These are phyloP conservation scores for Oidiodendron maius DNA, from an alignment of 495 filamentous ascomycete genomes.

Conservation along the genomic window DNA sequence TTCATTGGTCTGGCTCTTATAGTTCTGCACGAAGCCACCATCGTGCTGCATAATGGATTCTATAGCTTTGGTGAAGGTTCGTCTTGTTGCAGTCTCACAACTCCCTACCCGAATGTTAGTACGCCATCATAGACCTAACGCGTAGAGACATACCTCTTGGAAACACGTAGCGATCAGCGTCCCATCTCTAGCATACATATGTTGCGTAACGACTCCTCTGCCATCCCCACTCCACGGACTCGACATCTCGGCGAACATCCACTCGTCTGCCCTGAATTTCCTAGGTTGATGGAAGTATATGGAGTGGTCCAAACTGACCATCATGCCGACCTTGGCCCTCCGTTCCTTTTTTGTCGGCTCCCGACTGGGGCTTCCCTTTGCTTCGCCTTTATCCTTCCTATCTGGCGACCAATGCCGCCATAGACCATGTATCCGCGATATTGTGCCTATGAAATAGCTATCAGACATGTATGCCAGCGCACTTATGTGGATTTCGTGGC, in stretches of 20 bases:
- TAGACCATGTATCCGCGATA: slow-evolving; percentile 67
- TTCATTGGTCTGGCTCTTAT: too few relatives aligned
- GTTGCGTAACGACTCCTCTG: slow-evolving; percentile 78
- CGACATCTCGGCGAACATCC: slow-evolving; percentile 89
- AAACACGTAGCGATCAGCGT: slow-evolving; percentile 78
- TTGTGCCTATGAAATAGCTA: slow-evolving; percentile 87
- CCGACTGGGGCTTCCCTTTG: slow-evolving; percentile 28
- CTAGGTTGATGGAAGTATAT: slow-evolving; percentile 91
- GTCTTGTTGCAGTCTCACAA: slow-evolving; percentile 45
- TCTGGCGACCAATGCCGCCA: slow-evolving; percentile 49
- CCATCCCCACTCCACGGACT: slow-evolving; percentile 93
- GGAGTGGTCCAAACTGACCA: slow-evolving; percentile 89
- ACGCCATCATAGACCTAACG: background rate
- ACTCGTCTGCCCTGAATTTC: slow-evolving; percentile 80
- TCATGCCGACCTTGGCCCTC: slow-evolving; percentile 72
- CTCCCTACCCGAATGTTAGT: slow-evolving; percentile 31
- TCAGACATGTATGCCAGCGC: slow-evolving; percentile 93
- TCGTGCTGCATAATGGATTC: too few relatives aligned
- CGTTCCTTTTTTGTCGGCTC: slow-evolving; percentile 23
- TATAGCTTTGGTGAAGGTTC: background rate
- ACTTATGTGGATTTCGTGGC: slow-evolving; percentile 71
- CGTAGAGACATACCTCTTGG: slow-evolving; percentile 54
- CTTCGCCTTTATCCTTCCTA: slow-evolving; percentile 28
- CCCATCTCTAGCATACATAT: slow-evolving; percentile 81
- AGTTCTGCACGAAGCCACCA: too few relatives aligned